A percentile compares a stretch with the other conserved stretches of the same genome.
Conservation (phyloP, 1,284 basidiomycete genomes). For the Trichosporon ovoides region DNA sequence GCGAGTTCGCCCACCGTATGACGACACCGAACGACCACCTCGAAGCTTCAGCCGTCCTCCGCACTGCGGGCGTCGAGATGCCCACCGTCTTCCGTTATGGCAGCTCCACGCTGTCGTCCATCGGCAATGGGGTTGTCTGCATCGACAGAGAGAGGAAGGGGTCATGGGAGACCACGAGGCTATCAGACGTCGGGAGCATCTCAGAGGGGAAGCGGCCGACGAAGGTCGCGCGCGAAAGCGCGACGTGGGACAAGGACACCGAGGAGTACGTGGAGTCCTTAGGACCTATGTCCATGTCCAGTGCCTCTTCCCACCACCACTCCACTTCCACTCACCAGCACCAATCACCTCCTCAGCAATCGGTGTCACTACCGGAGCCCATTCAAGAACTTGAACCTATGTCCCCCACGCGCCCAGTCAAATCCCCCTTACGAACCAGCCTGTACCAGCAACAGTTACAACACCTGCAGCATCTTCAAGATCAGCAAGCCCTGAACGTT, state of each 20-base stretch:
- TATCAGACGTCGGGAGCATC: not conserved
- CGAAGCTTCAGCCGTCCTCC: not conserved
- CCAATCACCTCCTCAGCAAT: not conserved
- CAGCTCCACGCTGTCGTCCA: not conserved
- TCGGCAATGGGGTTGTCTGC: constrained; percentile 1
- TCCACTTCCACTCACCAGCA: not conserved
- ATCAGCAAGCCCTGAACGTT: not conserved
- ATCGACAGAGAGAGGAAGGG: not conserved
- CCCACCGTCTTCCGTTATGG: not conserved
- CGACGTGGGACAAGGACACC: not conserved
- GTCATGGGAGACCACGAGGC: not conserved
- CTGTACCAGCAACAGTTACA: not conserved
- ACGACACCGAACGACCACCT: constrained; percentile 22
- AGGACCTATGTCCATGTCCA: not conserved
- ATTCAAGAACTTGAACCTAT: not conserved
- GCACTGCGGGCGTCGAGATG: not conserved
- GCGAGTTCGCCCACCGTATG: constrained; percentile 49
- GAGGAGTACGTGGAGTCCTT: not conserved
- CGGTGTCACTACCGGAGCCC: not conserved
- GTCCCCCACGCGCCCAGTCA: not conserved
- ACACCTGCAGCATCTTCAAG: not conserved
- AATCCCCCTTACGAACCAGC: not conserved
- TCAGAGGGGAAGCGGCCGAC: not conserved
- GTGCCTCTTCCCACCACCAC: not conserved
- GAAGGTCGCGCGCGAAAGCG: constrained; percentile 1